A percentile compares a stretch with the other conserved stretches of the same genome.
phyloP scores from a whole-genome alignment of 2,329 filamentous ascomycete genomes.

The Neonectria coccinea region DNA sequence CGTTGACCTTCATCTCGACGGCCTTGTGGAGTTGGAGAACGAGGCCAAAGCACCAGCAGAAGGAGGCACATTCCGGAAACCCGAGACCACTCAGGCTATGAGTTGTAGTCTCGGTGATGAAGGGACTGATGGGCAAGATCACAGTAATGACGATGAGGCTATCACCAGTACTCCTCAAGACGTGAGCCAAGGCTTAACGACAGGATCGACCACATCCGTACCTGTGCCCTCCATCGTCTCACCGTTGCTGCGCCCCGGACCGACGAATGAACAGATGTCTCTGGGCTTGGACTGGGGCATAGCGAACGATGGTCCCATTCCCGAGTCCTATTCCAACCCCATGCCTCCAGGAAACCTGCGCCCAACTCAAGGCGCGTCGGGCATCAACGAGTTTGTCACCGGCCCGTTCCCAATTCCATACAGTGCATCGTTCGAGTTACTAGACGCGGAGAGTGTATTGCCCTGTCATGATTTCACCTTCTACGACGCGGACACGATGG shows the following conservation, averaged over 20 bases:
- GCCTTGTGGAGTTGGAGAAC: slow-evolving; percentile 5
- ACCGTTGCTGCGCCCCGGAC: not conserved
- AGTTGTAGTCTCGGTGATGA: not conserved
- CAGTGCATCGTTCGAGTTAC: not conserved
- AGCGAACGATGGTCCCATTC: not conserved
- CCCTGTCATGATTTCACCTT: not conserved
- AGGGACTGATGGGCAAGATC: not conserved
- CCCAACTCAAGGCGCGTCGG: not conserved
- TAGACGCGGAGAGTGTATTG: not conserved
- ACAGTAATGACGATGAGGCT: slow-evolving; percentile 1
- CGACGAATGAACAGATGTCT: not conserved
- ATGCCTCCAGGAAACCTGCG: not conserved
- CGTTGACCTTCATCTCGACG: slow-evolving; percentile 5
- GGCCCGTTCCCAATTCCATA: not conserved
- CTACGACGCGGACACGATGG: not conserved
- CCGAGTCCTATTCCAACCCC: not conserved
- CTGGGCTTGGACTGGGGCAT: not conserved
- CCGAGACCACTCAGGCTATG: not conserved
- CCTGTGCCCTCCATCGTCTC: not conserved
- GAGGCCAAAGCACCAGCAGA: not conserved
- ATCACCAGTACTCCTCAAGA: not conserved
- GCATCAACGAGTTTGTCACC: not conserved
- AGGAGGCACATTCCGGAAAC: not conserved
- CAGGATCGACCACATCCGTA: not conserved
- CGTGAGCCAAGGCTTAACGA: not conserved